phyloP scores from a whole-genome alignment of 2,329 filamentous ascomycete species.

The Ceratocystis diversiconidia region DNA sequence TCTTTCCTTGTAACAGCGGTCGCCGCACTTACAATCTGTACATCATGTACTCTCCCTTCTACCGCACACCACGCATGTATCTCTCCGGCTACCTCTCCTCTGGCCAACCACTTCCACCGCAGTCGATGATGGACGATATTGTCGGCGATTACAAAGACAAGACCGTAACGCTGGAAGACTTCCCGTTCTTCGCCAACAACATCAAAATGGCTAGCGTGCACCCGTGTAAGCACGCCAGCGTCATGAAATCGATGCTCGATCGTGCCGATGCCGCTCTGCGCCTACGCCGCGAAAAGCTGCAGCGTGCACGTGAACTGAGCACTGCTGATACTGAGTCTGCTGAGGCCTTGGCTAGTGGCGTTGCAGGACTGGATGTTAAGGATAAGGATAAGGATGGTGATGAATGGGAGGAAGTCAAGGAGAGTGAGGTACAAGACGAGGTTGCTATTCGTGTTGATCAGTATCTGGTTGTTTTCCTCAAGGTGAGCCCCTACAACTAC shows the following conservation, averaged over 20 bases:
- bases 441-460: conserved; percentile 78
- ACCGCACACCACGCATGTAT: conserved; percentile 88
- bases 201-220: conserved; percentile 96
- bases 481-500: conserved; percentile 34
- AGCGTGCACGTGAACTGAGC: conserved; percentile 33
- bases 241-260: conserved; percentile 96
- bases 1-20: conserved; percentile 36
- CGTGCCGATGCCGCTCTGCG: conserved; percentile 88
- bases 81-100: conserved; percentile 74
- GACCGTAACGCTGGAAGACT: conserved; percentile 94
- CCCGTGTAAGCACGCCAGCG: conserved; percentile 89
- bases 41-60: conserved; percentile 95
- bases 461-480: conserved; percentile 75
- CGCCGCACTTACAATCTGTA: conserved; percentile 94
- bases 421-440: conserved; percentile 53
- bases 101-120: conserved; percentile 67
- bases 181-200: conserved; percentile 80
- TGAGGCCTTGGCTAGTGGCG: conserved; percentile 70
- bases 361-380: conserved; percentile 48
- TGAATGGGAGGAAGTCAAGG: conserved; percentile 52
- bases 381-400: conserved; percentile 31
- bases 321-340: conserved; percentile 30
- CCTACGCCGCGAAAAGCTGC: conserved; percentile 60
- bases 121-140: conserved; percentile 91
- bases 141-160: conserved; percentile 96